These are phyloP conservation scores for Withania somnifera DNA, from an alignment of 305 asterid genomes.

Conservation along the genomic window DNA sequence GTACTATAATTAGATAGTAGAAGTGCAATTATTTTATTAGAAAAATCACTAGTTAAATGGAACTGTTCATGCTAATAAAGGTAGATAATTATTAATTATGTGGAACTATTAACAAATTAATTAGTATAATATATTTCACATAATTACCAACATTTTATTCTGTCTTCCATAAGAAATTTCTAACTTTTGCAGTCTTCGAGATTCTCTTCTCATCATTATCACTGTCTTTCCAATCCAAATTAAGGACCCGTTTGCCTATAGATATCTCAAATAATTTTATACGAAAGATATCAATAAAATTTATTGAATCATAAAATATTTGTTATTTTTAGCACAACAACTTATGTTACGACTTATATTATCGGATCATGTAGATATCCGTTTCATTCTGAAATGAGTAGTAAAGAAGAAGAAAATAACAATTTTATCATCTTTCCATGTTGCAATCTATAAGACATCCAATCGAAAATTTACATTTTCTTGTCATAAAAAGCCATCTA, in stretches of 20 bases:
- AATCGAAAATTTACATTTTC: no score
- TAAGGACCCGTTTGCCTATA: no score
- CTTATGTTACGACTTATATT: no score
- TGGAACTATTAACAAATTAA: not conserved
- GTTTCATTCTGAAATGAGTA: no score
- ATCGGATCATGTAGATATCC: no score
- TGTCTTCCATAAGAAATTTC: constrained; percentile 3
- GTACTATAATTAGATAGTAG: no score
- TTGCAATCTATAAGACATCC: not conserved
- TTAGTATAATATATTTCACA: not conserved
- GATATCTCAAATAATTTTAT: no score
- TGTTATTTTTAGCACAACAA: no score
- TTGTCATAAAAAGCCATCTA: no score
- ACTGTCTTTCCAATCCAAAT: not conserved
- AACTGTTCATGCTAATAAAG: not conserved
- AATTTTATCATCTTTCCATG: not conserved
- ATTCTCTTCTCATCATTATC: constrained; percentile 8
- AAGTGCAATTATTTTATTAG: no score
- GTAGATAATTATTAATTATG: not conserved
- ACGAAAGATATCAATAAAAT: no score
- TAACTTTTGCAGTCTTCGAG: constrained; percentile 11
- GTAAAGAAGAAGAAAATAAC: not conserved
- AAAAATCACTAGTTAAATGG: not conserved
- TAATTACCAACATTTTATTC: constrained; percentile 7
- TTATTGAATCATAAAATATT: no score